These are phyloP conservation scores for Amaranthus hypochondriacus DNA, from an alignment of 148 eudicot genomes.

Conservation along the genomic window DNA sequence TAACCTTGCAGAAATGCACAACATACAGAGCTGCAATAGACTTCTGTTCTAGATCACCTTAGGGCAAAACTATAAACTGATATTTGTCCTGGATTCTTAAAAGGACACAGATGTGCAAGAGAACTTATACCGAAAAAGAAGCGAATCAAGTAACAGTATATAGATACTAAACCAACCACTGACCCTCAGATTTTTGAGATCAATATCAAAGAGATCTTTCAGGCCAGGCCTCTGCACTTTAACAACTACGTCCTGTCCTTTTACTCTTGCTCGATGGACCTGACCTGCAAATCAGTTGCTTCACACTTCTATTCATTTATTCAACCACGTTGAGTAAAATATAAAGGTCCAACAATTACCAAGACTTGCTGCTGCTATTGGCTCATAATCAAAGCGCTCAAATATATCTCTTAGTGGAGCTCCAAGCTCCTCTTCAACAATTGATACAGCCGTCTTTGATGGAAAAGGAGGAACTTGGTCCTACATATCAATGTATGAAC, in stretches of 20 bases:
- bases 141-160: not conserved
- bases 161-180: constrained; percentile 19
- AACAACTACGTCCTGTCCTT: constrained; percentile 85
- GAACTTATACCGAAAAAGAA: not conserved
- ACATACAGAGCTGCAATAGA: not conserved
- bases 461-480: constrained; percentile 99
- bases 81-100: not conserved
- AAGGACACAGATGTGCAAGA: not conserved
- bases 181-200: constrained; percentile 95
- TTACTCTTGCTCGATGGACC: constrained; percentile 94
- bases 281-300: constrained; percentile 62
- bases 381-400: constrained; percentile 86
- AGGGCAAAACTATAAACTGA: not conserved
- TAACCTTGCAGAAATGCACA: not conserved
- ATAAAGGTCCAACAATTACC: constrained; percentile 41
- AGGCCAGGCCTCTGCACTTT: constrained; percentile 99
- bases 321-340: constrained; percentile 8
- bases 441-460: constrained; percentile 77
- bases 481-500: constrained; percentile 36
- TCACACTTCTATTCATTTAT: constrained; percentile 5
- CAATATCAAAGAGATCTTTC: constrained; percentile 97
- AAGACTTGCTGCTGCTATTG: constrained; percentile 98
- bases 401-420: constrained; percentile 60
- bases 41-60: not conserved
- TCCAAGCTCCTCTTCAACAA: constrained; percentile 92